Conservation (phyloP, 1,284 basidiomycete species). For the Ustilago hordei region DNA sequence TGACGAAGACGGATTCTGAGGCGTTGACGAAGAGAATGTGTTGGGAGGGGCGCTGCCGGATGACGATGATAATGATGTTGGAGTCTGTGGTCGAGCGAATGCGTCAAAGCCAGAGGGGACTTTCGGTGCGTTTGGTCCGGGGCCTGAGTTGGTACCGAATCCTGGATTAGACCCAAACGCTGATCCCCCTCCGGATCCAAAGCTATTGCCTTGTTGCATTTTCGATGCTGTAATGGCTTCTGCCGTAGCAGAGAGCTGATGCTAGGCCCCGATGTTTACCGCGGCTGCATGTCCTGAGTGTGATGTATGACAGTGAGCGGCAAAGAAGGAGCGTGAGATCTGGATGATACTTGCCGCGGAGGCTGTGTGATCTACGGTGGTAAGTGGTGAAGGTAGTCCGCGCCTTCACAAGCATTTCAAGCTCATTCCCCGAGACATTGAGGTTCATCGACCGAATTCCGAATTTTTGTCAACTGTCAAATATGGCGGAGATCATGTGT, state of each 20-base stretch:
- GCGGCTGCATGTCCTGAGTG: not conserved
- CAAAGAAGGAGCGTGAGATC: not conserved
- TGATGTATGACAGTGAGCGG: not conserved
- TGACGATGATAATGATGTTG: conserved; percentile 16
- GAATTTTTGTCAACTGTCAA: conserved; percentile 24
- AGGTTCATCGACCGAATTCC: conserved; percentile 18
- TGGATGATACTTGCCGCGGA: not conserved
- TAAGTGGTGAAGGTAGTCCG: not conserved
- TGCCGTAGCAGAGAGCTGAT: conserved; percentile 5
- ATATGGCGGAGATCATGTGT: not conserved
- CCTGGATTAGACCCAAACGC: conserved; percentile 4
- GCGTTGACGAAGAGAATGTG: conserved; percentile 31
- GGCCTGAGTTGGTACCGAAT: not conserved
- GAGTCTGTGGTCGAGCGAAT: conserved; percentile 20
- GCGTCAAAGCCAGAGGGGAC: conserved; percentile 16
- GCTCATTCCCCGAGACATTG: conserved; percentile 8
- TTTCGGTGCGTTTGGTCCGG: not conserved
- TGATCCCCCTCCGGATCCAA: not conserved
- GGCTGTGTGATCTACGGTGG: not conserved
- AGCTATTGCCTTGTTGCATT: conserved; percentile 30
- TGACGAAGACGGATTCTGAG: conserved; percentile 10
- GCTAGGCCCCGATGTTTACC: not conserved
- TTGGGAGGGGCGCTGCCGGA: conserved; percentile 36
- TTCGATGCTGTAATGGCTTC: not conserved
- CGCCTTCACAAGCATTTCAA: not conserved